phyloP scores from a whole-genome alignment of 768 basidiomycete genomes.

The Collybia sordida region DNA sequence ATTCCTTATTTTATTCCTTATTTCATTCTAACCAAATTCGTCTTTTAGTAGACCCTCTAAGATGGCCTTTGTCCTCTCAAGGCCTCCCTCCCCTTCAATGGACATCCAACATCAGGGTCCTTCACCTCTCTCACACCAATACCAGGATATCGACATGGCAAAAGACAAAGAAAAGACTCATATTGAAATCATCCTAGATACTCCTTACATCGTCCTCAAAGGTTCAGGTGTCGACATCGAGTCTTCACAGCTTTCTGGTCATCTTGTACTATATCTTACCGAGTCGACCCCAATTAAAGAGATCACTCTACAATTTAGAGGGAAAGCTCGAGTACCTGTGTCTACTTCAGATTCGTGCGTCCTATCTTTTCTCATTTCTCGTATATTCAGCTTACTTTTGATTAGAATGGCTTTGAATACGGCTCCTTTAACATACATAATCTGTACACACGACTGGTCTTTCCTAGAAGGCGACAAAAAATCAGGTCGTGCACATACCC shows the following conservation, averaged over 20 bases:
- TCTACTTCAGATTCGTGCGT: slow-evolving; percentile 59
- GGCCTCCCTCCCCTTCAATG: slow-evolving; percentile 17
- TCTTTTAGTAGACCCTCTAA: slow-evolving; percentile 1
- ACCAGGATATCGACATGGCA: slow-evolving; percentile 32
- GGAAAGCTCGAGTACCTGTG: slow-evolving; percentile 74
- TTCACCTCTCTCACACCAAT: neutral
- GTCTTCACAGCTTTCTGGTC: slow-evolving; percentile 77
- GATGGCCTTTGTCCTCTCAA: slow-evolving; percentile 22
- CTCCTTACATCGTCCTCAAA: slow-evolving; percentile 66
- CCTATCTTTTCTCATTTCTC: slow-evolving; percentile 2
- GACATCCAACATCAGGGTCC: neutral
- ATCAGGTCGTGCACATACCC: slow-evolving; percentile 68
- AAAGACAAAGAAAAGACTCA: slow-evolving; percentile 46
- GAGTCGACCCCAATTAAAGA: slow-evolving; percentile 86
- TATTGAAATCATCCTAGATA: slow-evolving; percentile 77
- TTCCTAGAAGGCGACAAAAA: slow-evolving; percentile 84
- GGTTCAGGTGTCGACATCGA: slow-evolving; percentile 85
- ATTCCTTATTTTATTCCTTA: no score
- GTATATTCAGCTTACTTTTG: slow-evolving; percentile 1
- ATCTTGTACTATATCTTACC: slow-evolving; percentile 74
- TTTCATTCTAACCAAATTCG: neutral
- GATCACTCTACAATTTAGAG: slow-evolving; percentile 80
- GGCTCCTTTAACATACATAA: slow-evolving; percentile 51
- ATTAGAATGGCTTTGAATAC: slow-evolving; percentile 41
- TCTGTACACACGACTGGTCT: slow-evolving; percentile 88